A percentile compares a stretch with the other conserved stretches of the same genome.
These are phyloP conservation scores for Phytophthora citrophthora DNA, from an alignment of 352 stramenopile genomes.

Conservation along the genomic window DNA sequence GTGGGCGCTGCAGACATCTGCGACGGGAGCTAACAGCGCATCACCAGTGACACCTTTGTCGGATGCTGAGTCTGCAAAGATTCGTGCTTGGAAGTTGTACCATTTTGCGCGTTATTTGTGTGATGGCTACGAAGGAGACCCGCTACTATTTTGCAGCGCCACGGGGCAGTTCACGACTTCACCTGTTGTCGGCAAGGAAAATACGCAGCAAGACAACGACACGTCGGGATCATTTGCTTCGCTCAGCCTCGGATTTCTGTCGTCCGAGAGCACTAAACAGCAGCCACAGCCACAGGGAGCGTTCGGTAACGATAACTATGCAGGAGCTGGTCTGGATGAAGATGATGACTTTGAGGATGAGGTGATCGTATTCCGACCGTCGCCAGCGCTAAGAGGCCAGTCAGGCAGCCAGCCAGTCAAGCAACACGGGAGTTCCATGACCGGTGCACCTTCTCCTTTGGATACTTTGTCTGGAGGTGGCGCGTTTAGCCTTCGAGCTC, in stretches of 20 bases:
- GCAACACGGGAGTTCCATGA: constrained; percentile 15
- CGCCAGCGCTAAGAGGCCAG: constrained; percentile 42
- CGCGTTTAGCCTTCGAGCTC: constrained; percentile 38
- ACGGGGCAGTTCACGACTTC: constrained; percentile 37
- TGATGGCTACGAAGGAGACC: constrained; percentile 61
- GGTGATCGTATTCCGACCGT: constrained; percentile 86
- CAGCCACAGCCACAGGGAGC: constrained; percentile 10
- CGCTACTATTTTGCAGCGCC: constrained; percentile 51
- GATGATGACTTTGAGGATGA: constrained; percentile 88
- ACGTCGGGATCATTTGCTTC: constrained; percentile 23
- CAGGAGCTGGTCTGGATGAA: constrained; percentile 35
- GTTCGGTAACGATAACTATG: constrained; percentile 6
- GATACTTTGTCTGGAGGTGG: constrained; percentile 30
- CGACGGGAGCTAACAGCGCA: constrained; percentile 12
- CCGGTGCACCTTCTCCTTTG: constrained; percentile 24
- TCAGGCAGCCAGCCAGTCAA: constrained; percentile 29
- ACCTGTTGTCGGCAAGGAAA: constrained; percentile 20
- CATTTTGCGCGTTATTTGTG: constrained; percentile 66
- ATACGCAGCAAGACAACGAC: constrained; percentile 21
- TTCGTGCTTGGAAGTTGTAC: constrained; percentile 71
- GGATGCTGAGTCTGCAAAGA: constrained; percentile 54
- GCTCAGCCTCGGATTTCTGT: constrained; percentile 43
- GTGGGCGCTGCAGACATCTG: constrained; percentile 31
- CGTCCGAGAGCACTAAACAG: constrained; percentile 17
- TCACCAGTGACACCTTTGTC: constrained; percentile 31